These are phyloP conservation scores for Parascedosporium putredinis DNA, from an alignment of 2,329 filamentous ascomycete genomes.

Conservation along the genomic window DNA sequence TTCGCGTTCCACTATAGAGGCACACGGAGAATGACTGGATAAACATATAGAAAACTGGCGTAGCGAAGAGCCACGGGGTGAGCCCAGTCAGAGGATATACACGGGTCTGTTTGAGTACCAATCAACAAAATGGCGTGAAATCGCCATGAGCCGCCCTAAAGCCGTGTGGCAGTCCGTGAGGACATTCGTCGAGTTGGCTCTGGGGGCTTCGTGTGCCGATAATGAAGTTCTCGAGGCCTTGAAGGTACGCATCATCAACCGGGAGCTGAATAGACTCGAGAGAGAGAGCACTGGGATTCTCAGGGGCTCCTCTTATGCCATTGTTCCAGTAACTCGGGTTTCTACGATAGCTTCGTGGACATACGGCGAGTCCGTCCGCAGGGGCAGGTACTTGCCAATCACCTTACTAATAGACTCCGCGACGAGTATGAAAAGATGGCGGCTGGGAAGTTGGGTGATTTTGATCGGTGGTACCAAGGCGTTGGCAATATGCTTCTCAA, in stretches of 20 bases:
- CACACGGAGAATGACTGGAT: background rate
- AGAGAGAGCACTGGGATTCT: background rate
- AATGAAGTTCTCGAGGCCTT: background rate
- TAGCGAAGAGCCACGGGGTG: background rate
- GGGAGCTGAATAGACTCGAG: background rate
- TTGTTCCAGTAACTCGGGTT: background rate
- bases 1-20: background rate
- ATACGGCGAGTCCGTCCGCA: background rate
- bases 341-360: background rate
- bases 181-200: background rate
- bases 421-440: background rate
- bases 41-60: background rate
- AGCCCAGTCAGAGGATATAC: background rate
- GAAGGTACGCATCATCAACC: background rate
- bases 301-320: background rate
- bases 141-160: background rate
- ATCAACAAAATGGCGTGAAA: background rate
- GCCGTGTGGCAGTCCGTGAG: background rate
- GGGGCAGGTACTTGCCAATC: background rate
- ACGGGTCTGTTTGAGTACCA: background rate
- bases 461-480: background rate
- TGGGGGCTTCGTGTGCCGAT: background rate
- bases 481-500: background rate
- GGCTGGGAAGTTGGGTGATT: background rate
- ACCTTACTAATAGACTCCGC: background rate